Conservation (phyloP, 306 rosid species). For the Cucumis cinereus region DNA sequence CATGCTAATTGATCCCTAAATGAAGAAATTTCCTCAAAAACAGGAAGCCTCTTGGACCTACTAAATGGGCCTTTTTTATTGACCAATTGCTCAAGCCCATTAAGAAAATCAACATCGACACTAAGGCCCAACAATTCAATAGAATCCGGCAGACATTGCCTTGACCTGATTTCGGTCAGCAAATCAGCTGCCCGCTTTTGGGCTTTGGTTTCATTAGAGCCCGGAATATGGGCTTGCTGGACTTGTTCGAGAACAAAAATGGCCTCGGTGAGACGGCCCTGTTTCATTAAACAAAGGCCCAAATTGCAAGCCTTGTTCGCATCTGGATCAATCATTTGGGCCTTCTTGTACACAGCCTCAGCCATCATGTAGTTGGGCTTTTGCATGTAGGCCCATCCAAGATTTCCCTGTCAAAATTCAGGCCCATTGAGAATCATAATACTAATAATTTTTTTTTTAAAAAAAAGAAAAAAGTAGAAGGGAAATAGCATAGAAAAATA, state of each 20-base stretch:
- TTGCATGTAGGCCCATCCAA: conserved; percentile 42
- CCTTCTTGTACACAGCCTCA: conserved; percentile 28
- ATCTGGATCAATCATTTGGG: conserved; percentile 39
- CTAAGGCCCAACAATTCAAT: conserved; percentile 14
- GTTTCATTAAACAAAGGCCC: conserved; percentile 24
- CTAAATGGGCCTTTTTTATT: conserved; percentile 23
- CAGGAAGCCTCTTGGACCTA: conserved; percentile 36
- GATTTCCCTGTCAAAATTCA: conserved; percentile 17
- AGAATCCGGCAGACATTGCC: background rate
- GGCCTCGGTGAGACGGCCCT: conserved; percentile 21
- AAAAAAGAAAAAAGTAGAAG: no score
- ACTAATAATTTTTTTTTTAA: no score
- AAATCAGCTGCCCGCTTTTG: conserved; percentile 19
- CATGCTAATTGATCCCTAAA: conserved; percentile 34
- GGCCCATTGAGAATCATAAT: background rate
- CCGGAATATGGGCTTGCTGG: conserved; percentile 13
- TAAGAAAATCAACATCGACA: conserved; percentile 21
- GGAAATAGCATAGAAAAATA: background rate
- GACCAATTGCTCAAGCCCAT: conserved; percentile 34
- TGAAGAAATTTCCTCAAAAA: conserved; percentile 32
- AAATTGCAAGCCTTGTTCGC: conserved; percentile 32
- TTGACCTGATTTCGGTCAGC: conserved; percentile 12
- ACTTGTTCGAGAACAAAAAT: conserved; percentile 17
- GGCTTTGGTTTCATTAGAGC: conserved; percentile 16
- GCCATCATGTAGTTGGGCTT: conserved; percentile 35